Conservation (phyloP, 148 eudicot species). For the Nyssa sinensis region DNA sequence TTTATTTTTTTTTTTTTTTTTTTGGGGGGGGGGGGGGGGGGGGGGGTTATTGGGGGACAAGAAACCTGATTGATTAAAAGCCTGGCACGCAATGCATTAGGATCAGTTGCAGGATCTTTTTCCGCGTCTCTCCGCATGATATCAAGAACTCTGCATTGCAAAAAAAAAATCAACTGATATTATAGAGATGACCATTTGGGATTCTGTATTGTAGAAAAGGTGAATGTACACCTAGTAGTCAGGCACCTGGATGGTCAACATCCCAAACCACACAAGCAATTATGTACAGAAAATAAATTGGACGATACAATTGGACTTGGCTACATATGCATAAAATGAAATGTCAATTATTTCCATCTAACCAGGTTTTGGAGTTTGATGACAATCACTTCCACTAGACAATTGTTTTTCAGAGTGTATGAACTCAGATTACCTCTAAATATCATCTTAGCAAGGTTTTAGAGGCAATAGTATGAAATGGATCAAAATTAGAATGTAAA, state of each 20-base stretch:
- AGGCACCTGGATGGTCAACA: neutral
- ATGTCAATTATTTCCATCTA: neutral
- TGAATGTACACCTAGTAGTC: too few relatives aligned
- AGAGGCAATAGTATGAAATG: neutral
- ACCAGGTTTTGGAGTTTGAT: neutral
- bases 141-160: conserved; percentile 74
- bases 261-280: neutral
- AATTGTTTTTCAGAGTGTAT: neutral
- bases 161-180: neutral
- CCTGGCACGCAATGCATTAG: conserved; percentile 68
- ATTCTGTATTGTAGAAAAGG: neutral
- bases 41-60: conserved; percentile 1
- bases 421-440: neutral
- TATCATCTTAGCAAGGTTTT: neutral
- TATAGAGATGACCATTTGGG: neutral
- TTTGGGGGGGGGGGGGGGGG: too few relatives aligned
- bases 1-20: too few relatives aligned
- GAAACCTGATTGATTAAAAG: conserved; percentile 71
- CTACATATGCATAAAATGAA: neutral
- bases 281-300: neutral
- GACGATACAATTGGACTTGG: neutral
- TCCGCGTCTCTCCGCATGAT: conserved; percentile 79
- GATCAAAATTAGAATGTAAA: neutral
- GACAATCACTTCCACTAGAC: neutral
- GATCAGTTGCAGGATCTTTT: conserved; percentile 65